These are phyloP conservation scores for Dicorynia guianensis DNA, from an alignment of 306 rosid genomes.

Conservation along the genomic window DNA sequence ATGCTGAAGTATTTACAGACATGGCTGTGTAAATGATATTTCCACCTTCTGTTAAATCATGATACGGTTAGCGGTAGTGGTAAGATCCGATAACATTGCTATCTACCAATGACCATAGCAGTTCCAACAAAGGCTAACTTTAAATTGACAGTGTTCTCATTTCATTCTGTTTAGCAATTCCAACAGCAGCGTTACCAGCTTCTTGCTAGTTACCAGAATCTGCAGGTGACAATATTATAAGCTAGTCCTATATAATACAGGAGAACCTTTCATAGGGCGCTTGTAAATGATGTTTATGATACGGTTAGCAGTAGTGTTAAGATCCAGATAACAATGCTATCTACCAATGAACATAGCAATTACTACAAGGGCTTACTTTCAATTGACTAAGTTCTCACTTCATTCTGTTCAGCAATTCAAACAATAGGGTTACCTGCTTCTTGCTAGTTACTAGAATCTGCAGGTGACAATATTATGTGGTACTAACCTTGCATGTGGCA, in stretches of 20 bases:
- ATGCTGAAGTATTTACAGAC: neutral
- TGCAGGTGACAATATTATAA: neutral
- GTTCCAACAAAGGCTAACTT: neutral
- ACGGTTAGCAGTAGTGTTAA: constrained; percentile 9
- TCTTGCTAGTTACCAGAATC: constrained; percentile 6
- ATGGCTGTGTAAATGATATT: neutral
- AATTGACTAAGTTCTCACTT: constrained; percentile 5
- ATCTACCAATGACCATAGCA: neutral
- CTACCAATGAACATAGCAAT: neutral
- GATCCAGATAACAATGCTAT: neutral
- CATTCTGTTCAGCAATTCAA: neutral
- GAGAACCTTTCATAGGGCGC: constrained; percentile 11
- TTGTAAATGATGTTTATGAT: neutral
- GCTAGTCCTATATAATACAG: no score
- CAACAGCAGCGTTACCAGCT: neutral
- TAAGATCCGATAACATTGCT: constrained; percentile 9
- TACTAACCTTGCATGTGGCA: constrained; percentile 7
- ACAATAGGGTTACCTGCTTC: neutral
- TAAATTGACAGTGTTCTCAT: neutral
- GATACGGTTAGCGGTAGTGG: neutral
- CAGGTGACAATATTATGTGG: neutral
- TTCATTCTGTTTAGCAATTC: neutral
- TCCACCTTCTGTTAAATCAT: neutral
- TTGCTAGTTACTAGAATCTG: constrained; percentile 9
- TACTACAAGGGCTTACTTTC: neutral